Evolutionary conservation across 2,329 filamentous ascomycete species (phyloP), one percentile per base, ranked within the genome.

Genomic region (Diaporthe caulivora): DNA sequence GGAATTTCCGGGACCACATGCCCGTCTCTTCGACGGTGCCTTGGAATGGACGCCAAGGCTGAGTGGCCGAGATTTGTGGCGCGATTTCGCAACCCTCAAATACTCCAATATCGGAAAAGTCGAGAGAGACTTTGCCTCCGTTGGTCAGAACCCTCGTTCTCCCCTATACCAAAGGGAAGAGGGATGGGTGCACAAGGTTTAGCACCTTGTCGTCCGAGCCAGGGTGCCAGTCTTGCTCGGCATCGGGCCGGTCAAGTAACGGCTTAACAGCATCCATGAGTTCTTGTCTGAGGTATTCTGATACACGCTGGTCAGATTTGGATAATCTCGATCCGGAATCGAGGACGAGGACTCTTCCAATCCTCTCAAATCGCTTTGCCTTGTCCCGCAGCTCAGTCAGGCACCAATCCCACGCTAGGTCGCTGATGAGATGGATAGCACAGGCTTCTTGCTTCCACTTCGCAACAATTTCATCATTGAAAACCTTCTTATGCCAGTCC

Each of bases 101-200:
- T 29, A 72, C 76, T 40, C 72, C 72, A 3, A 70, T 57, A 37
- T 47, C 80, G 57, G 81, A 83, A 57, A 79, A 71, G 0, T 80
- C 74, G 4, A 87, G 78, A 7, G 78, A 78, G 17, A 83, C 80
- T 1, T 26, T 51, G 40, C 75, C 78, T 13, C 82, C 82, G 55
- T 82, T 77, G 5, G 78, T 71, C 1, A 90, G 76, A 4, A 84
- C 82, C 3, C 83, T 82, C 2, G 85, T 86, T 18, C 80, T 80
- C 0, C 88, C 89, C 76, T 89, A 91, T 1, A 89, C 78, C 0
- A 93, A 80, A 0, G 91, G 90, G 76, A 87, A 93, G 9, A 93
- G 82, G 0, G 90, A 93, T 1, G 91, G 91, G 76, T 93, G 87
- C 7, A 93, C 86, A 1, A 93, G 81, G 77, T 93, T 88, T 0